These are phyloP conservation scores for Bryoglossum gracile DNA, from an alignment of 495 filamentous ascomycete genomes.

Conservation along the genomic window DNA sequence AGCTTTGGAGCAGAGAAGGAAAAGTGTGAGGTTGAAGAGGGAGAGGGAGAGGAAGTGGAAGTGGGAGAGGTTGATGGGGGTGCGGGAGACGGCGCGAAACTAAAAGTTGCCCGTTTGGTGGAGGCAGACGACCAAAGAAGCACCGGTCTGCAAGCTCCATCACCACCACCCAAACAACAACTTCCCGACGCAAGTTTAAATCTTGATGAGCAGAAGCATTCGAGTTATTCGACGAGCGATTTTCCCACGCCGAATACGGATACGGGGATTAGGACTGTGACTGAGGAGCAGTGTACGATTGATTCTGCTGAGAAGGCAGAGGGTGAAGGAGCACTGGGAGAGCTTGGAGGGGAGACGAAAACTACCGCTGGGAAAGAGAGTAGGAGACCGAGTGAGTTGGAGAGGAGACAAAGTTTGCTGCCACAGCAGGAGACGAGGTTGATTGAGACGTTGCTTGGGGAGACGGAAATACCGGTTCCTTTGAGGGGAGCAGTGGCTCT, in stretches of 20 bases:
- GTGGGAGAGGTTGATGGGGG: background rate
- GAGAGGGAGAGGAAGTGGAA: background rate
- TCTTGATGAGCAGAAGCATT: constrained; percentile 16
- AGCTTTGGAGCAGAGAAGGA: background rate
- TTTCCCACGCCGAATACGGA: constrained; percentile 25
- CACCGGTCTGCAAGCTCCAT: too few relatives aligned
- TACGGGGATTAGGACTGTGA: constrained; percentile 14
- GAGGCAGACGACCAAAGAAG: constrained; percentile 1
- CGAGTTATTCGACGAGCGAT: constrained; percentile 20
- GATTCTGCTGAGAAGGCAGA: background rate
- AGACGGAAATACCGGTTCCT: constrained; percentile 26
- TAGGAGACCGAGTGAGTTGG: constrained; percentile 9
- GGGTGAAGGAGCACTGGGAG: background rate
- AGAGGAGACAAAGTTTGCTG: constrained; percentile 35
- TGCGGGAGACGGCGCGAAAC: background rate
- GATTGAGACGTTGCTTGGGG: constrained; percentile 41
- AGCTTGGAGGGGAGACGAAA: background rate
- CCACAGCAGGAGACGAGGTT: constrained; percentile 39
- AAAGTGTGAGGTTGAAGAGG: background rate
- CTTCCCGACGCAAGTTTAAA: constrained; percentile 5
- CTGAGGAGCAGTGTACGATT: background rate
- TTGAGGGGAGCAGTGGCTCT: constrained; percentile 27
- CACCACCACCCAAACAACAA: too few relatives aligned
- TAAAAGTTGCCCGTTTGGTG: too few relatives aligned
- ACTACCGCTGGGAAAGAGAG: background rate